Percentiles rank a stretch among this genome's conserved stretches.
Conservation (phyloP, 1,284 basidiomycete species). For the Coniophora puteana region DNA sequence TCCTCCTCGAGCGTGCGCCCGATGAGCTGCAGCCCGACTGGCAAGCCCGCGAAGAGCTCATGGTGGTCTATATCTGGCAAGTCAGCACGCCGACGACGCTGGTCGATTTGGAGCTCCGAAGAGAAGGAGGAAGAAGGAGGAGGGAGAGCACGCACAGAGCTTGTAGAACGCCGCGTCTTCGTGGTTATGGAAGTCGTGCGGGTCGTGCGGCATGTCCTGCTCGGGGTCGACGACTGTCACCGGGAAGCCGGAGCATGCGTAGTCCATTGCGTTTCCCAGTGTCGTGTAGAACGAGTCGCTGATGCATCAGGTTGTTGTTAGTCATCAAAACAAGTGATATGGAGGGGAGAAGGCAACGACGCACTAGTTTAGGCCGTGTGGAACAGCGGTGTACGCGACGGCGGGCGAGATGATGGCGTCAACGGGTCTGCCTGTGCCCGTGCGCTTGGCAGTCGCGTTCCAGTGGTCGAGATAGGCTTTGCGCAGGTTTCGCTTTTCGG, state of each 20-base stretch:
- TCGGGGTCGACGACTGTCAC: conserved; percentile 52
- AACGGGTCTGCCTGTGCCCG: conserved; percentile 40
- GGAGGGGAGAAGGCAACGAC: conserved; percentile 3
- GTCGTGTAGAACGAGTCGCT: conserved; percentile 52
- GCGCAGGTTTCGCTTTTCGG: conserved; percentile 29
- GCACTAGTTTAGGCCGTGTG: conserved; percentile 28
- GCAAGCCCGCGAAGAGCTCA: conserved; percentile 36
- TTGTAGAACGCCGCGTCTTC: conserved; percentile 37
- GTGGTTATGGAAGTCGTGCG: conserved; percentile 35
- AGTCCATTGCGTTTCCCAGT: conserved; percentile 64
- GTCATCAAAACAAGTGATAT: conserved; percentile 11
- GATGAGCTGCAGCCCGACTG: conserved; percentile 45
- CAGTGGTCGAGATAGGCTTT: conserved; percentile 40
- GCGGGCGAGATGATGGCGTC: conserved; percentile 39
- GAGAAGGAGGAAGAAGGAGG: conserved; percentile 9
- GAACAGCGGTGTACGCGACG: conserved; percentile 29
- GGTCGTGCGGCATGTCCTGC: conserved; percentile 37
- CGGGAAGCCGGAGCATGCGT: conserved; percentile 57
- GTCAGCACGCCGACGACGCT: no score
- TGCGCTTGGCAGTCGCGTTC: conserved; percentile 33
- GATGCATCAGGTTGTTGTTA: background rate
- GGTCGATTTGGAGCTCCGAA: conserved; percentile 1
- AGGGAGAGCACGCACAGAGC: conserved; percentile 31
- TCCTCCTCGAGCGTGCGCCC: conserved; percentile 56
- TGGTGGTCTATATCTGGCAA: conserved; percentile 34